Evolutionary conservation across 345 rosid species (phyloP).

Genomic region (Ceriops zippeliana): DNA sequence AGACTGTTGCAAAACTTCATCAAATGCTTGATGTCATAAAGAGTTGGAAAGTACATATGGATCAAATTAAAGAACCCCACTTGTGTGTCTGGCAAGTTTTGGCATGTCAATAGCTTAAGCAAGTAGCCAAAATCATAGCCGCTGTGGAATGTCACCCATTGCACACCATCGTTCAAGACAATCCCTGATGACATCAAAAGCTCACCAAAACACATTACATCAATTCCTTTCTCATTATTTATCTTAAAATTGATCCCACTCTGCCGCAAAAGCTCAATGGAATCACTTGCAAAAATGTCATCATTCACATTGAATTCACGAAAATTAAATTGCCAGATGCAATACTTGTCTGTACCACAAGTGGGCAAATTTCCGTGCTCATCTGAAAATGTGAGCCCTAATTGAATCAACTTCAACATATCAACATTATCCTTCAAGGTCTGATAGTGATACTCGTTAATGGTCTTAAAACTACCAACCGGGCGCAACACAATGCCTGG

Average conservation of each 20-base stretch:
- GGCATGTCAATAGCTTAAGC: slow-evolving; percentile 63
- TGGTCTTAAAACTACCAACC: slow-evolving; percentile 48
- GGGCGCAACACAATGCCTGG: slow-evolving; percentile 60
- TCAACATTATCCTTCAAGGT: slow-evolving; percentile 62
- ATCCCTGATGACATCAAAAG: slow-evolving; percentile 72
- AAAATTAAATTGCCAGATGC: slow-evolving; percentile 80
- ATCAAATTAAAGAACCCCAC: slow-evolving; percentile 49
- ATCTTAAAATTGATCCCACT: slow-evolving; percentile 64
- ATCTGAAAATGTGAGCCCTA: slow-evolving; percentile 69
- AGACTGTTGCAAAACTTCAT: slow-evolving; percentile 68
- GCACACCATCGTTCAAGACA: slow-evolving; percentile 58
- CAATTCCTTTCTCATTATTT: slow-evolving; percentile 53
- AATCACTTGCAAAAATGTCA: slow-evolving; percentile 56
- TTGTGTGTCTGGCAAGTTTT: slow-evolving; percentile 51
- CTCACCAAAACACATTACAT: slow-evolving; percentile 47
- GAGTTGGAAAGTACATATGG: slow-evolving; percentile 49
- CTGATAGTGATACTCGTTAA: slow-evolving; percentile 47
- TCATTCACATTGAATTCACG: slow-evolving; percentile 48
- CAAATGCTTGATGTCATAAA: slow-evolving; percentile 71
- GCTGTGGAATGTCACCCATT: slow-evolving; percentile 77
- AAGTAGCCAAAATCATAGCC: slow-evolving; percentile 75
- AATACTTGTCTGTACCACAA: slow-evolving; percentile 52
- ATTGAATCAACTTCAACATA: slow-evolving; percentile 67
- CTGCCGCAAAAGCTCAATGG: slow-evolving; percentile 54
- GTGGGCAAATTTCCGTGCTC: slow-evolving; percentile 62